Evolutionary conservation across 306 rosid genomes (phyloP).

Genomic region (Neltuma alba): DNA sequence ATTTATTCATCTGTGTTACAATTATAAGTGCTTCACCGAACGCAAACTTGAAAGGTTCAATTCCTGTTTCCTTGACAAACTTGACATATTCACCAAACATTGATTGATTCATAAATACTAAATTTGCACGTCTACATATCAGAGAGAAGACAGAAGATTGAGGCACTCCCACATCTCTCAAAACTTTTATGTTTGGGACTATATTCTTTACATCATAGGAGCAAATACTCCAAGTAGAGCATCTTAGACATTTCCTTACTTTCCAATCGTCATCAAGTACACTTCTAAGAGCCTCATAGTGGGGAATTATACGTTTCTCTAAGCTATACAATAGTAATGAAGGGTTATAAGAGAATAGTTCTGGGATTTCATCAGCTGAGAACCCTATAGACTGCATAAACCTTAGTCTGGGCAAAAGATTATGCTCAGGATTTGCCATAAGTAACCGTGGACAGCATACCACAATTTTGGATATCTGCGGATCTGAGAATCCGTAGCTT

Average conservation of each 20-base stretch:
- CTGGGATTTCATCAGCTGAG: background rate
- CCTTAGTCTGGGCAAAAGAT: background rate
- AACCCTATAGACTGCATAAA: background rate
- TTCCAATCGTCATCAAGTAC: too few relatives aligned
- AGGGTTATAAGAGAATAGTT: background rate
- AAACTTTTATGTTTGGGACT: too few relatives aligned
- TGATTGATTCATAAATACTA: background rate
- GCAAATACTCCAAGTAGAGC: background rate
- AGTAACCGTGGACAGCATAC: background rate
- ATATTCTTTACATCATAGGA: background rate
- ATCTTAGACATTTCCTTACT: background rate
- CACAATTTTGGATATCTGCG: background rate
- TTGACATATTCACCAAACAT: conserved; percentile 2
- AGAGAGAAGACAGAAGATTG: background rate
- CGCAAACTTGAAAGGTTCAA: background rate
- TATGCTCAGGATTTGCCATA: background rate
- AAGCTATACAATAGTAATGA: background rate
- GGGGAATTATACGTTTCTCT: conserved; percentile 27
- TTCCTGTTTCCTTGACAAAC: conserved; percentile 28
- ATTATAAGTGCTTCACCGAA: conserved; percentile 23
- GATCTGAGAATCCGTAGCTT: background rate
- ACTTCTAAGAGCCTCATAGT: conserved; percentile 33
- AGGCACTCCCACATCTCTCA: too few relatives aligned
- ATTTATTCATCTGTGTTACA: background rate
- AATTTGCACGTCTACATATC: background rate